These are phyloP conservation scores for Candida vartiovaarae DNA, from an alignment of 805 yeast species.

Conservation along the genomic window DNA sequence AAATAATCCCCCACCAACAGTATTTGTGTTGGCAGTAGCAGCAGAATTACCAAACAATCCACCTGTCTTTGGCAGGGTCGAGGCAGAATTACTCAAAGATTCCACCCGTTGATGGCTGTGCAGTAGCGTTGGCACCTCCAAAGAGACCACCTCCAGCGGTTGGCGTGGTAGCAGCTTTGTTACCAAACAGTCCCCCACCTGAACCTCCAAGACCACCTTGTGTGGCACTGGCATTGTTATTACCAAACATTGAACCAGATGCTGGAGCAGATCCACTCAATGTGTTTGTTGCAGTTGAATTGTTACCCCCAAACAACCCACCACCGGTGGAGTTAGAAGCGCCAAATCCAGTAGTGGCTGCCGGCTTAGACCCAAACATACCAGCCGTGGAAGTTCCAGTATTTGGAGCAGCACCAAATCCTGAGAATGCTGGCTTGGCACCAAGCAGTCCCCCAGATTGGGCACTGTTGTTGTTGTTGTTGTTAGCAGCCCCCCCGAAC, in stretches of 20 bases:
- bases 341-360: conserved; percentile 9
- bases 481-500: conserved; percentile 30
- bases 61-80: conserved; percentile 23
- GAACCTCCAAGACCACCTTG: conserved; percentile 22
- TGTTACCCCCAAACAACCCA: conserved; percentile 35
- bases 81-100: conserved; percentile 27
- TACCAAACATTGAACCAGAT: conserved; percentile 36
- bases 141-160: conserved; percentile 15
- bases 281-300: background rate
- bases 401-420: conserved; percentile 29
- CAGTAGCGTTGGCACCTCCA: conserved; percentile 1
- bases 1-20: conserved; percentile 18
- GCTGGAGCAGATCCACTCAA: conserved; percentile 9
- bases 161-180: conserved; percentile 24
- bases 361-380: conserved; percentile 33
- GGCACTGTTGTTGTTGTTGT: conserved; percentile 1
- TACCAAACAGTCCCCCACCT: conserved; percentile 34
- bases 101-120: conserved; percentile 16
- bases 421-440: conserved; percentile 16
- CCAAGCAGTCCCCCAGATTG: conserved; percentile 30
- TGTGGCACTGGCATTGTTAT: conserved; percentile 15
- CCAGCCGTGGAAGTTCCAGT: conserved; percentile 29
- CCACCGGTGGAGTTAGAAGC: conserved; percentile 17
- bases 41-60: conserved; percentile 22
- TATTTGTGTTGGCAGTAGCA: conserved; percentile 15